These are phyloP conservation scores for Digitaria exilis DNA, from an alignment of 202 grass and related monocot species.

Conservation along the genomic window DNA sequence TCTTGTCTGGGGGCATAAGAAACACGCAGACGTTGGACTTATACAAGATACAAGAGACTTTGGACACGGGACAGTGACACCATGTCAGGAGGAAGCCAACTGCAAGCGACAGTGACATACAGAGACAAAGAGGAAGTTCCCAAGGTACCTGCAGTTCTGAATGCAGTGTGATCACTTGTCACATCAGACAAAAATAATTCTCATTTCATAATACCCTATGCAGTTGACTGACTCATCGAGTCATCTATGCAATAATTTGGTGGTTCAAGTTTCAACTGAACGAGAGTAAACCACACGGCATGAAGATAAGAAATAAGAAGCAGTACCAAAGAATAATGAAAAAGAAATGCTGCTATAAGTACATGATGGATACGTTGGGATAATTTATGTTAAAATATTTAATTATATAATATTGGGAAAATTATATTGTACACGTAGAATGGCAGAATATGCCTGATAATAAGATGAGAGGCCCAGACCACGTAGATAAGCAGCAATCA, in stretches of 20 bases:
- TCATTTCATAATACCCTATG: background rate
- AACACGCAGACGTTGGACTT: background rate
- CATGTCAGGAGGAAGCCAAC: conserved; percentile 4
- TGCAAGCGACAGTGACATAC: conserved; percentile 15
- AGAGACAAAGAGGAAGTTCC: conserved; percentile 15
- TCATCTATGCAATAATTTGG: background rate
- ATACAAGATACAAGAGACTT: conserved; percentile 20
- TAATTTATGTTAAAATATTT: background rate
- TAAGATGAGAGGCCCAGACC: background rate
- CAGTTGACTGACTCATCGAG: conserved; percentile 10
- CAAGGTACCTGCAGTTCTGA: background rate
- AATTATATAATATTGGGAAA: conserved; percentile 20
- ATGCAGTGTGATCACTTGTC: conserved; percentile 27
- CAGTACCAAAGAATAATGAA: background rate
- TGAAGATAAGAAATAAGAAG: background rate
- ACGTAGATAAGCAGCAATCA: background rate
- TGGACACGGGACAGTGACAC: conserved; percentile 26
- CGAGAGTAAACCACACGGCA: conserved; percentile 25
- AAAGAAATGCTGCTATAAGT: background rate
- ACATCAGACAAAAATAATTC: conserved; percentile 4
- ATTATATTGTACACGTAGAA: too few relatives aligned
- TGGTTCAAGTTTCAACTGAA: background rate
- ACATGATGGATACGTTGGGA: background rate
- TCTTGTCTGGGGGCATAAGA: background rate
- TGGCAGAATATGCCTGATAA: background rate